Conservation (phyloP, 2,329 filamentous ascomycete species). For the Thielaviopsis populi region DNA sequence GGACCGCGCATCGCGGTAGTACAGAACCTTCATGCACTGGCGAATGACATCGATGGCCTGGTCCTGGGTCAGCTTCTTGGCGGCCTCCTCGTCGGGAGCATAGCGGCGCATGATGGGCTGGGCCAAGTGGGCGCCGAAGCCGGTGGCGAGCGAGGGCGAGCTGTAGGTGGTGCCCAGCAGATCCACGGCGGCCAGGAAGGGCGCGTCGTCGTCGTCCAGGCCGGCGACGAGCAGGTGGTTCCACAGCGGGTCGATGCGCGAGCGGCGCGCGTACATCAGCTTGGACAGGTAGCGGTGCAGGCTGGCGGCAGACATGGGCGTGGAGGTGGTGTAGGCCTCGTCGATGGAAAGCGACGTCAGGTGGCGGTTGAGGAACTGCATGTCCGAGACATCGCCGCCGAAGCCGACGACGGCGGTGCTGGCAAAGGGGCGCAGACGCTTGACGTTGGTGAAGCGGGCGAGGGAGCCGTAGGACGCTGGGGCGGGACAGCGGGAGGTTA, state of each 20-base stretch:
- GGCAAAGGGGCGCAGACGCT: constrained; percentile 84
- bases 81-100: constrained; percentile 70
- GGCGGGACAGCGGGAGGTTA: background rate
- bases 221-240: constrained; percentile 88
- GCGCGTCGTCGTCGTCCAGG: constrained; percentile 60
- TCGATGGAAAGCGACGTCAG: constrained; percentile 73
- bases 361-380: constrained; percentile 94
- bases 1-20: constrained; percentile 90
- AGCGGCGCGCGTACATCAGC: constrained; percentile 87
- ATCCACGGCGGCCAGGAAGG: constrained; percentile 85
- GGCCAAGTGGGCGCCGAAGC: constrained; percentile 83
- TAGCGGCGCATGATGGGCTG: constrained; percentile 76
- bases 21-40: constrained; percentile 97
- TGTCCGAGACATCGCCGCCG: constrained; percentile 93
- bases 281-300: constrained; percentile 94
- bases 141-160: constrained; percentile 77
- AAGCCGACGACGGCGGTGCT: constrained; percentile 75
- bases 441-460: constrained; percentile 91
- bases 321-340: constrained; percentile 58
- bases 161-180: constrained; percentile 85
- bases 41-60: constrained; percentile 66
- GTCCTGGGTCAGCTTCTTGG: constrained; percentile 57
- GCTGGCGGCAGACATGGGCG: constrained; percentile 68
- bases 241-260: constrained; percentile 94
- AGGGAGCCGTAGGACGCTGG: constrained; percentile 95